Conservation (phyloP, 768 basidiomycete species). For the Kwoniella sp. region DNA sequence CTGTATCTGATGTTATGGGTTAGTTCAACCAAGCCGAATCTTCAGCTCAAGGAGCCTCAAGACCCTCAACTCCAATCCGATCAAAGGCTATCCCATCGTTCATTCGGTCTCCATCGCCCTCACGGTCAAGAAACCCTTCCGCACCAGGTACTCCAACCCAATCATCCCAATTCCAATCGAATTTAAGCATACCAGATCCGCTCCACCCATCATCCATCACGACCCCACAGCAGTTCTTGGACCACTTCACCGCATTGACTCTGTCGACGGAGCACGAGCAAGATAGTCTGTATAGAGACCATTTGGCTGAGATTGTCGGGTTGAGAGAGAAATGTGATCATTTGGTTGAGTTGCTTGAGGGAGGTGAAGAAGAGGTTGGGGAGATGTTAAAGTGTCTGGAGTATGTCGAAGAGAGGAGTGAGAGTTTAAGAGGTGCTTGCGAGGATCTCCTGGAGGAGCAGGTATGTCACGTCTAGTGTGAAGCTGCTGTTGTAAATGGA, state of each 20-base stretch:
- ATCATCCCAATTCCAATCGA: slow-evolving; percentile 10
- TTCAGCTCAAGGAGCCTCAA: slow-evolving; percentile 25
- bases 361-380: slow-evolving; percentile 72
- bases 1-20: background rate
- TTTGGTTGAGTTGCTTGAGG: slow-evolving; percentile 70
- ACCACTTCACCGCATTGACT: slow-evolving; percentile 90
- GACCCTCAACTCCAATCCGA: slow-evolving; percentile 31
- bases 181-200: slow-evolving; percentile 22
- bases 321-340: slow-evolving; percentile 77
- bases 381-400: slow-evolving; percentile 82
- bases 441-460: slow-evolving; percentile 86
- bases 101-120: slow-evolving; percentile 23
- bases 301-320: slow-evolving; percentile 72
- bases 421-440: slow-evolving; percentile 85
- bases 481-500: too few relatives aligned
- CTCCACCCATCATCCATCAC: slow-evolving; percentile 60
- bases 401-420: slow-evolving; percentile 89
- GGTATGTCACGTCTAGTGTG: too few relatives aligned
- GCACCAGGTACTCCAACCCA: slow-evolving; percentile 22
- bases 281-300: slow-evolving; percentile 85
- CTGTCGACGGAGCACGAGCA: slow-evolving; percentile 88
- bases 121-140: slow-evolving; percentile 24
- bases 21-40: slow-evolving; percentile 27
- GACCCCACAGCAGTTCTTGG: slow-evolving; percentile 94
- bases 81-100: slow-evolving; percentile 7